phyloP scores from a whole-genome alignment of 2,329 filamentous ascomycete species.

The Curvularia lunata region DNA sequence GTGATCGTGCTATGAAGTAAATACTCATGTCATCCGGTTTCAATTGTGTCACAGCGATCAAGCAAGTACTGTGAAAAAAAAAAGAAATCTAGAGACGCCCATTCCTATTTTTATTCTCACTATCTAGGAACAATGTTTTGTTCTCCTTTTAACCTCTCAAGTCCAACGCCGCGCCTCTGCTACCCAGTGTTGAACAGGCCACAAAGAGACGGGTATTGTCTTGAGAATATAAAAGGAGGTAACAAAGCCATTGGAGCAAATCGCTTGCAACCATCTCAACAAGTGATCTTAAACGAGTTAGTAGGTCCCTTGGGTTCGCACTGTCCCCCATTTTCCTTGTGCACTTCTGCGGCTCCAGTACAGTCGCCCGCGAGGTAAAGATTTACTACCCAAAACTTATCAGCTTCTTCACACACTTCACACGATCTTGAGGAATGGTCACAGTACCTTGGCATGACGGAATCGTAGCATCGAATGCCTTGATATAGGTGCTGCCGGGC shows the following conservation, averaged over 20 bases:
- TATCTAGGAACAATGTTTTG: neutral
- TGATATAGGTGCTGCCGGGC: neutral
- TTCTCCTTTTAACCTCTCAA: neutral
- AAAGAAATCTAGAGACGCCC: neutral
- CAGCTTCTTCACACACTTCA: neutral
- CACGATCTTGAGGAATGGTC: neutral
- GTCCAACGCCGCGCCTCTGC: neutral
- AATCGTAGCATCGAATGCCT: neutral
- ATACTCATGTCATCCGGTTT: neutral
- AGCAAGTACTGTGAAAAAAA: neutral
- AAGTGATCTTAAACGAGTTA: constrained; percentile 4
- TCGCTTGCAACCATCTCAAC: neutral
- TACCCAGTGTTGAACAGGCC: constrained; percentile 7
- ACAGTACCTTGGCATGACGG: constrained; percentile 3
- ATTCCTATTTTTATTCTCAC: neutral
- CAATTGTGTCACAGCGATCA: neutral
- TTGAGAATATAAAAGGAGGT: neutral
- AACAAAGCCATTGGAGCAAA: neutral
- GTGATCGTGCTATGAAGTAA: neutral
- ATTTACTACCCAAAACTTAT: neutral
- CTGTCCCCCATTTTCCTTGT: neutral
- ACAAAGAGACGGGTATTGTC: neutral
- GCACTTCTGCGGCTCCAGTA: neutral
- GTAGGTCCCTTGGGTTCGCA: constrained; percentile 1
- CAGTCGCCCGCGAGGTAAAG: neutral